A percentile compares a stretch with the other conserved stretches of the same genome.
Evolutionary conservation across 257 asterid genomes (phyloP).

Genomic region (Lithospermum erythrorhizon): DNA sequence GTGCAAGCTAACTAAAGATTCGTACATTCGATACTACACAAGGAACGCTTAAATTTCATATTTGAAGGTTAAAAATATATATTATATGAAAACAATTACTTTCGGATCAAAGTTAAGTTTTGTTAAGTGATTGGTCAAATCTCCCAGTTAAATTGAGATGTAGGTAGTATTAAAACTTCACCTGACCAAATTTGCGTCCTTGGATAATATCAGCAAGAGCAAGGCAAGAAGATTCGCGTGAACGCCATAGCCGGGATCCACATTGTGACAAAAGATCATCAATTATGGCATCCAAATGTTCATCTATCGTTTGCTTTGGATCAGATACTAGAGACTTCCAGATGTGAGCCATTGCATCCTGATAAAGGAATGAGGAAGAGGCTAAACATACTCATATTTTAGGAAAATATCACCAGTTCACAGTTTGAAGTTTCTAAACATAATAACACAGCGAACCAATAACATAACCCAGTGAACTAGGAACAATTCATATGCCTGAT

Average conservation of each 20-base stretch:
- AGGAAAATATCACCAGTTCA: background rate
- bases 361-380: slow-evolving; percentile 23
- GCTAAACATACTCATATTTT: slow-evolving; percentile 1
- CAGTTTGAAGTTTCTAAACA: background rate
- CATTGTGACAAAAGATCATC: slow-evolving; percentile 86
- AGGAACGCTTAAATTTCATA: too few species aligned
- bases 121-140: too few species aligned
- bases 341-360: slow-evolving; percentile 98
- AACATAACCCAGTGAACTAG: background rate
- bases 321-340: slow-evolving; percentile 86
- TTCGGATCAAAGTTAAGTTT: too few species aligned
- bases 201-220: slow-evolving; percentile 92
- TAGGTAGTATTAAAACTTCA: slow-evolving; percentile 5
- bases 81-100: too few species aligned
- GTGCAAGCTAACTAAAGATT: too few species aligned
- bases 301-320: slow-evolving; percentile 83
- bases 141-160: too few species aligned
- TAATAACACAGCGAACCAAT: background rate
- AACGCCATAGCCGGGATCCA: slow-evolving; percentile 98
- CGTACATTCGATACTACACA: too few species aligned
- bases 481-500: background rate
- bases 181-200: slow-evolving; percentile 95
- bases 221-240: slow-evolving; percentile 98
- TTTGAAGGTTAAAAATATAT: too few species aligned
- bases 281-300: slow-evolving; percentile 59